These are phyloP conservation scores for Ophiocordyceps camponoti-leonardi DNA, from an alignment of 2,329 filamentous ascomycete genomes.

Conservation along the genomic window DNA sequence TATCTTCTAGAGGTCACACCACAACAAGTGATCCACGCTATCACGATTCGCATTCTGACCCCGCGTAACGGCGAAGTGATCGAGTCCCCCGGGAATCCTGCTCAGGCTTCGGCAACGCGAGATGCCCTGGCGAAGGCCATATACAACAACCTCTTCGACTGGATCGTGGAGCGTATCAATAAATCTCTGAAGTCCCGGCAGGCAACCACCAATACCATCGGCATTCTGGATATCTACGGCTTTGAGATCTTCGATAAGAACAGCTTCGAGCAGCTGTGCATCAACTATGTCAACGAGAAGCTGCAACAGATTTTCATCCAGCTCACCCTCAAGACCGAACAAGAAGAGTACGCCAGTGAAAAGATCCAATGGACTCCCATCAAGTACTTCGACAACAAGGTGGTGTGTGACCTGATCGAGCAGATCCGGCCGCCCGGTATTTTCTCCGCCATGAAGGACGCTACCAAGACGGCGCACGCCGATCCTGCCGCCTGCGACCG, in stretches of 20 bases:
- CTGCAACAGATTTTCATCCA: slow-evolving; percentile 99
- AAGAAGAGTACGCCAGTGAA: slow-evolving; percentile 91
- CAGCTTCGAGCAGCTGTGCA: slow-evolving; percentile 96
- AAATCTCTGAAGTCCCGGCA: slow-evolving; percentile 68
- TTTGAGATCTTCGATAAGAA: slow-evolving; percentile 99
- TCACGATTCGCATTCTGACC: slow-evolving; percentile 75
- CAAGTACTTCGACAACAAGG: slow-evolving; percentile 98
- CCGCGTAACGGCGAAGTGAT: slow-evolving; percentile 49
- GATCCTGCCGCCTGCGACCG: slow-evolving; percentile 88
- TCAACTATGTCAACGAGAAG: slow-evolving; percentile 99
- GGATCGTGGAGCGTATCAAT: slow-evolving; percentile 91
- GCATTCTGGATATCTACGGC: slow-evolving; percentile 96
- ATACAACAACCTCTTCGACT: slow-evolving; percentile 95
- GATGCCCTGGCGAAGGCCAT: slow-evolving; percentile 92
- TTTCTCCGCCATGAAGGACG: slow-evolving; percentile 92
- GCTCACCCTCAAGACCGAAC: slow-evolving; percentile 86
- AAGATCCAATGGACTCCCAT: slow-evolving; percentile 98
- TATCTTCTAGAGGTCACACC: slow-evolving; percentile 83
- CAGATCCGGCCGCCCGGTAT: slow-evolving; percentile 78
- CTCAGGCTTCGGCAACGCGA: slow-evolving; percentile 72
- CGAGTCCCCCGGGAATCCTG: slow-evolving; percentile 65
- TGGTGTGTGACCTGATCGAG: slow-evolving; percentile 94
- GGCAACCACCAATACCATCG: slow-evolving; percentile 65
- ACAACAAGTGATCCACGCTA: slow-evolving; percentile 63
- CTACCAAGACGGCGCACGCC: slow-evolving; percentile 93